phyloP scores from a whole-genome alignment of 148 eudicot species.

The Vaccinium darrowii region DNA sequence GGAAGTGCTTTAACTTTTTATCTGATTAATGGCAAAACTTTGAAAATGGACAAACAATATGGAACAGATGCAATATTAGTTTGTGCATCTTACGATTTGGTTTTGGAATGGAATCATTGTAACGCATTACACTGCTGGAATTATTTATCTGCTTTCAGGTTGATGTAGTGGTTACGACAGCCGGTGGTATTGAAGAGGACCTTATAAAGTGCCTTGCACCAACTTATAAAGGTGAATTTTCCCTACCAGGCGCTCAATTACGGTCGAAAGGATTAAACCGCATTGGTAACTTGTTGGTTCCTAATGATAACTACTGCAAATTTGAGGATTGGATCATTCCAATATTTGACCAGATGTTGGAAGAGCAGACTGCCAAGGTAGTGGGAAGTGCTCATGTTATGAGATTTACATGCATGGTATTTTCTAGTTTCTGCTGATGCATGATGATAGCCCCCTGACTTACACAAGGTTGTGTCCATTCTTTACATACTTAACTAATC shows the following conservation, averaged over 20 bases:
- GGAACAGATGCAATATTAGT: neutral
- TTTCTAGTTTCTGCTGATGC: neutral
- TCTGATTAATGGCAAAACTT: neutral
- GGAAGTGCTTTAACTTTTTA: neutral
- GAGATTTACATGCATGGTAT: neutral
- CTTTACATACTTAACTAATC: too few relatives aligned
- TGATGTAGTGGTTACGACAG: conserved; percentile 82
- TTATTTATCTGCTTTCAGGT: conserved; percentile 44
- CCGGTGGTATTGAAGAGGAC: conserved; percentile 93
- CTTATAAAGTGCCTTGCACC: conserved; percentile 91
- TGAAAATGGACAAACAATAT: neutral
- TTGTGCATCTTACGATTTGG: neutral
- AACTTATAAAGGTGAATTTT: conserved; percentile 82
- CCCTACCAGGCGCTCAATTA: conserved; percentile 69
- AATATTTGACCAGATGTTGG: conserved; percentile 83
- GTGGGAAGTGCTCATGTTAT: neutral
- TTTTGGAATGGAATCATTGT: neutral
- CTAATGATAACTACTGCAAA: conserved; percentile 93
- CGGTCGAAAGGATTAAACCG: conserved; percentile 84
- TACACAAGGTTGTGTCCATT: neutral
- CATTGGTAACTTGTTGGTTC: conserved; percentile 91
- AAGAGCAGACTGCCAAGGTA: conserved; percentile 75
- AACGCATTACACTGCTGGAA: neutral
- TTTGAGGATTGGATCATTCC: conserved; percentile 98
- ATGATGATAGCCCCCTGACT: neutral